These are phyloP conservation scores for Candida sakaeoensis DNA, from an alignment of 805 yeast species.

Conservation along the genomic window DNA sequence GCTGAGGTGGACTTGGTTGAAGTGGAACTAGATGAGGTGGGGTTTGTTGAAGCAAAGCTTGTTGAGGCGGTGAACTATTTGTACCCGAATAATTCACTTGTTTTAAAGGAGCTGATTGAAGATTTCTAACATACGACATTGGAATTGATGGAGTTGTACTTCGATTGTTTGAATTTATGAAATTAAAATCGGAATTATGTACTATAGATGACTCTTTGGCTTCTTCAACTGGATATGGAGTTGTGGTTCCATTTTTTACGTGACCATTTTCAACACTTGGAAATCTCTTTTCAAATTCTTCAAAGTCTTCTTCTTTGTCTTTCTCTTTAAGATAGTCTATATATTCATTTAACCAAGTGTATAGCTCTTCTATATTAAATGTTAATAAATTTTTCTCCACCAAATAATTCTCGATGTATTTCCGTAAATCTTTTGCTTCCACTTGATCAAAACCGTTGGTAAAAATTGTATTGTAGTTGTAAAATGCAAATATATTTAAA, in stretches of 20 bases:
- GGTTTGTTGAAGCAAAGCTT: neutral
- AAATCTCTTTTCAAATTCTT: constrained; percentile 5
- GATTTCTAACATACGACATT: neutral
- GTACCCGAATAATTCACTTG: neutral
- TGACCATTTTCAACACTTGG: neutral
- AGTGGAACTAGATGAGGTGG: constrained; percentile 9
- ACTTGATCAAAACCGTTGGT: constrained; percentile 18
- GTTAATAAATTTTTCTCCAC: constrained; percentile 24
- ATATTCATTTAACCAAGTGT: constrained; percentile 37
- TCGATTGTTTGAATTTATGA: neutral
- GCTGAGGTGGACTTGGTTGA: too few species aligned
- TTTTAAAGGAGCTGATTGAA: neutral
- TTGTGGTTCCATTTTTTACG: too few species aligned
- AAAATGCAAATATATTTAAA: constrained; percentile 39
- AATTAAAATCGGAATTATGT: neutral
- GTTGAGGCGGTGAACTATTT: neutral
- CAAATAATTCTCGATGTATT: constrained; percentile 18
- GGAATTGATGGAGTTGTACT: neutral
- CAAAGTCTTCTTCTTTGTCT: constrained; percentile 15
- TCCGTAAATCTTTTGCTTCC: constrained; percentile 14
- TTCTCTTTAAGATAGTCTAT: constrained; percentile 32
- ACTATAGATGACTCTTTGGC: neutral
- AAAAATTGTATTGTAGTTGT: constrained; percentile 26
- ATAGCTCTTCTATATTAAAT: constrained; percentile 33
- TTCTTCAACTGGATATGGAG: constrained; percentile 1